Conservation (phyloP, 768 basidiomycete genomes). For the Boletus subparvulus region DNA sequence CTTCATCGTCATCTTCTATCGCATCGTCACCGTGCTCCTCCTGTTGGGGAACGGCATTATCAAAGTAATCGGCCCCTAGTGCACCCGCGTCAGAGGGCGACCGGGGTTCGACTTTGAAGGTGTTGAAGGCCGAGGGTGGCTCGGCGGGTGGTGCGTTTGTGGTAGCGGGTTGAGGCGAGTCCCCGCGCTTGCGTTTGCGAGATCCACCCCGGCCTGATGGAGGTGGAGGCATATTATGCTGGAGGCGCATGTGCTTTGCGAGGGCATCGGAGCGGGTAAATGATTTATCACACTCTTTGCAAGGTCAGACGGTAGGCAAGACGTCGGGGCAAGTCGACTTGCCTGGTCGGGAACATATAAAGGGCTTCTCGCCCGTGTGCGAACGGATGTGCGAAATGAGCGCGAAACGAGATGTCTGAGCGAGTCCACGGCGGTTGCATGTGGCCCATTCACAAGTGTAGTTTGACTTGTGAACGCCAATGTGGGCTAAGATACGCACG, state of each 20-base stretch:
- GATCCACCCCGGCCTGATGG: conserved; percentile 69
- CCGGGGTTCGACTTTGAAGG: conserved; percentile 63
- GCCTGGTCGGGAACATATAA: conserved; percentile 81
- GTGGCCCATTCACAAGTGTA: conserved; percentile 90
- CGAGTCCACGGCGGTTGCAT: conserved; percentile 74
- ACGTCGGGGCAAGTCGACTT: conserved; percentile 24
- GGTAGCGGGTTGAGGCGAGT: conserved; percentile 26
- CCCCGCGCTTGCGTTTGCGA: conserved; percentile 67
- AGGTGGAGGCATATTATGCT: conserved; percentile 77
- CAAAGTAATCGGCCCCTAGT: conserved; percentile 35
- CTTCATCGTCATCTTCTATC: conserved; percentile 33
- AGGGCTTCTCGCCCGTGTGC: conserved; percentile 95
- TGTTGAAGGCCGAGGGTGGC: conserved; percentile 45
- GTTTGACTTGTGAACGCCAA: conserved; percentile 78
- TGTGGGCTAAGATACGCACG: conserved; percentile 55
- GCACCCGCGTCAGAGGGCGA: conserved; percentile 40
- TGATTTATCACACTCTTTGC: conserved; percentile 85
- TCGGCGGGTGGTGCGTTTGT: conserved; percentile 19
- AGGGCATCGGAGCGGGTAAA: conserved; percentile 95
- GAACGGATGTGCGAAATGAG: conserved; percentile 88
- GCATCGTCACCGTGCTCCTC: conserved; percentile 21
- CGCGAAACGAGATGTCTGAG: conserved; percentile 87
- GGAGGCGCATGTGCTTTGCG: conserved; percentile 87
- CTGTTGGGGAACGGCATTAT: conserved; percentile 11
- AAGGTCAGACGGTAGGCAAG: not conserved